These are phyloP conservation scores for Phytophthora sansomeana DNA, from an alignment of 352 stramenopile species.

Conservation along the genomic window DNA sequence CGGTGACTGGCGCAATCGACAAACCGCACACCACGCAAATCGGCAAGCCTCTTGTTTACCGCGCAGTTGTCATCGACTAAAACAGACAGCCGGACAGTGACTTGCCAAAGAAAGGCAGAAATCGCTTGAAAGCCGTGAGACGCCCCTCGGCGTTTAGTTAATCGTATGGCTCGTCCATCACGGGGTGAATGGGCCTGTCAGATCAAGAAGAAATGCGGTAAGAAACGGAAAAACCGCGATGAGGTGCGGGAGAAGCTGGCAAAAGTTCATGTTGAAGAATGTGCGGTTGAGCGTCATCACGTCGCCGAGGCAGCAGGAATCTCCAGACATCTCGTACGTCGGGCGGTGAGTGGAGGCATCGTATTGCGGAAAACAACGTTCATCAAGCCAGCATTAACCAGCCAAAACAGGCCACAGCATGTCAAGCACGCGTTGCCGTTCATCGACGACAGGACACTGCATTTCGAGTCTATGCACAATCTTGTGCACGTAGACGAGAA, in stretches of 20 bases:
- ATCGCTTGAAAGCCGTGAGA: neutral
- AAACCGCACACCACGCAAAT: too few relatives aligned
- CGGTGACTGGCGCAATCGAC: too few relatives aligned
- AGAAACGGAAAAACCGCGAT: too few relatives aligned
- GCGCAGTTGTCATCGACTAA: slow-evolving; percentile 13
- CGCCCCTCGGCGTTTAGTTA: neutral
- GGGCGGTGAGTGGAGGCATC: neutral
- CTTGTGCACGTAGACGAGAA: slow-evolving; percentile 3
- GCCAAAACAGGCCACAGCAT: slow-evolving; percentile 2
- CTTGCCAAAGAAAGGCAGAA: neutral
- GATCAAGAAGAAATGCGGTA: too few relatives aligned
- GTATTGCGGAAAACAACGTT: neutral
- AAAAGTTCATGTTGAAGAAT: too few relatives aligned
- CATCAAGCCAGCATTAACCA: slow-evolving; percentile 7
- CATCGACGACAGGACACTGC: neutral
- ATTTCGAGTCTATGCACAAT: slow-evolving; percentile 3
- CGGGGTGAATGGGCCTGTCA: too few relatives aligned
- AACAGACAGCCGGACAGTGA: neutral
- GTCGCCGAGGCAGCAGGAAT: slow-evolving; percentile 5
- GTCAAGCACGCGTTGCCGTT: neutral
- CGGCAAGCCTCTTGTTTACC: slow-evolving; percentile 11
- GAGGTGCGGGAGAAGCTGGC: too few relatives aligned
- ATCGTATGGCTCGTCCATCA: neutral
- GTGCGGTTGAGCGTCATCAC: too few relatives aligned
- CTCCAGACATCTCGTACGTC: neutral